Evolutionary conservation across 495 filamentous ascomycete genomes (phyloP), one percentile per base, ranked within the genome.

Genomic region (Penicillium lividum): DNA sequence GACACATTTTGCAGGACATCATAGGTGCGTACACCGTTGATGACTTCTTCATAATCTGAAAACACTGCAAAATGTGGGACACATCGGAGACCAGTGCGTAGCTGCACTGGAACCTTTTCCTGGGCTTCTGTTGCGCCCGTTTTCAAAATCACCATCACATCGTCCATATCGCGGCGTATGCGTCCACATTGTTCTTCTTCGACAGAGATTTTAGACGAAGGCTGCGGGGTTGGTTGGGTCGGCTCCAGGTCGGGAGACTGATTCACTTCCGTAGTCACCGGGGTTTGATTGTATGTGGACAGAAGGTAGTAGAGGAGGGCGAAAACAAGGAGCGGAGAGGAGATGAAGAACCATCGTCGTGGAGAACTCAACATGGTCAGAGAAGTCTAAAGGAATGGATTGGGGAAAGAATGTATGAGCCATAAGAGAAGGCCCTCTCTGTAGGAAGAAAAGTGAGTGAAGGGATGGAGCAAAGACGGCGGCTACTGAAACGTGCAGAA

Each of bases 21-120:
- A 49, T 76, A 61, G 43, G 70, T 68, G 6, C 59, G 64, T 10
- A 79, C 72, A 2, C 70, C 70, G 43, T 64, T 68, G 44, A 81
- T 70, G 10, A 67, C 68, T 45, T 80, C 74, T 42, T 77, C 72
- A 52, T 73, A 74, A 61, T 83, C 78, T 28, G 78, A 82, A 61
- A 80, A 74, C 40, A 83, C 59, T 29, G 72, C 68, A 18, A 73
- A 72, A 53, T 82, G 74, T 1, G 70, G 68, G 11, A 79, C 68
- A 58, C 71, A 77, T 38, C 69, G 64, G 3, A 77, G 66, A 4
- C 73, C 73, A 13, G 77, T 79, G 42, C 63, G 58, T 33, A 80
- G 42, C 49, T 80, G 77, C 27, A 76, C 60, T 25, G 74, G 73
- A 8, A 76, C 58, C 50, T 75, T 78, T 31, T 71, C 59, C 6